Conservation (phyloP, 768 basidiomycete species). For the Chlorophyllum brunneum region DNA sequence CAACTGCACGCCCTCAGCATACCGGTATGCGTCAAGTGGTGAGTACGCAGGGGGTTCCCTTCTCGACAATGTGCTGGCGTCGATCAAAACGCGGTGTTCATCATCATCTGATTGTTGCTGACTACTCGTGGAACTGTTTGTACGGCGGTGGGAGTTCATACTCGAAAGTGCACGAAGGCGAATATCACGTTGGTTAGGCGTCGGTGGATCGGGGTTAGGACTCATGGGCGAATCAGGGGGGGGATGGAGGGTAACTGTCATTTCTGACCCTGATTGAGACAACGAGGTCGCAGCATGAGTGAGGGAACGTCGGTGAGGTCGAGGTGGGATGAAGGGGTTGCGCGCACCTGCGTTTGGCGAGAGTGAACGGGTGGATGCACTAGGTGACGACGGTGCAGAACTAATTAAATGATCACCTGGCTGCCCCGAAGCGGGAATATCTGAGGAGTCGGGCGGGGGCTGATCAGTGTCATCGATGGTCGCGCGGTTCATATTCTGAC, state of each 20-base stretch:
- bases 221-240: conserved; percentile 78
- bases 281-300: conserved; percentile 60
- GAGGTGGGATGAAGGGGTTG: conserved; percentile 75
- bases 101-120: conserved; percentile 18
- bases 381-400: conserved; percentile 32
- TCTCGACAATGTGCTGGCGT: conserved; percentile 34
- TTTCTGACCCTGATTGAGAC: conserved; percentile 63
- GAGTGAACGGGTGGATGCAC: conserved; percentile 51
- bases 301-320: conserved; percentile 60
- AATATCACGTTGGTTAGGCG: conserved; percentile 81
- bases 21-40: conserved; percentile 80
- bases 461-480: conserved; percentile 13
- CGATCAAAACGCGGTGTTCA: conserved; percentile 27
- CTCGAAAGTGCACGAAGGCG: conserved; percentile 50
- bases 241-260: conserved; percentile 68
- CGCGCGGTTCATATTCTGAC: conserved; percentile 23
- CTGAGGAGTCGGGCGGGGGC: conserved; percentile 6
- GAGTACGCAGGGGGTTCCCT: conserved; percentile 85
- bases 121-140: conserved; percentile 28
- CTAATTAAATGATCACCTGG: conserved; percentile 7
- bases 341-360: conserved; percentile 79
- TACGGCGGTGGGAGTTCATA: conserved; percentile 43
- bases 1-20: conserved; percentile 86
- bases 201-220: conserved; percentile 74
- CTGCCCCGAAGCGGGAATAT: conserved; percentile 24